Conservation (phyloP, 2,329 filamentous ascomycete species). For the Exophiala sp. region DNA sequence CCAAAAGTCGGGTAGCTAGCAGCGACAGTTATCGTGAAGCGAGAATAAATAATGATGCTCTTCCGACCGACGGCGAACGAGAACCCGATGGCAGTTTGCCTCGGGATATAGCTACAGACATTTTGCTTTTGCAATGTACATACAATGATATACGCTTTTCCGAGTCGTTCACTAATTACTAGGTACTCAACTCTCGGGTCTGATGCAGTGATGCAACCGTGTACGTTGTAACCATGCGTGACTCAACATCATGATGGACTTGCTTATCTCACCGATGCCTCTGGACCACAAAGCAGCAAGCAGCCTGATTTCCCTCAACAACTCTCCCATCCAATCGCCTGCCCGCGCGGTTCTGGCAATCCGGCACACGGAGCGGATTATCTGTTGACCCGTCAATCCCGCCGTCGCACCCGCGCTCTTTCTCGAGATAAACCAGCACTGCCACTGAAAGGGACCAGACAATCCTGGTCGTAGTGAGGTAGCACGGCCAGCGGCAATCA, state of each 20-base stretch:
- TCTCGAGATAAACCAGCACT: neutral
- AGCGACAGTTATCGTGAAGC: constrained; percentile 8
- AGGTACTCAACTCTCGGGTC: too few relatives aligned
- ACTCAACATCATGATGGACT: constrained; percentile 8
- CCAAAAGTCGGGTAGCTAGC: neutral
- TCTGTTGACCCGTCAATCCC: constrained; percentile 13
- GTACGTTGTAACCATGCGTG: too few relatives aligned
- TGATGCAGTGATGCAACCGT: too few relatives aligned
- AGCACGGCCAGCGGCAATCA: neutral
- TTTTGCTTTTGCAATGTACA: neutral
- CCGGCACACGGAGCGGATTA: constrained; percentile 18
- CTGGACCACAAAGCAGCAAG: constrained; percentile 14
- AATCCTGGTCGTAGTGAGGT: neutral
- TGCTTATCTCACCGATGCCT: constrained; percentile 18
- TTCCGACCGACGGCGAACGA: constrained; percentile 2
- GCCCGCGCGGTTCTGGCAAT: constrained; percentile 4
- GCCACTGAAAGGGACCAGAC: neutral
- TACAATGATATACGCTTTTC: too few relatives aligned
- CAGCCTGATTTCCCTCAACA: neutral
- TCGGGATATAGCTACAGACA: neutral
- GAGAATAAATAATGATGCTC: constrained; percentile 3
- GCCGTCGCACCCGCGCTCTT: constrained; percentile 14
- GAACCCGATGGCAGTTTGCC: constrained; percentile 3
- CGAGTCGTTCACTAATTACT: too few relatives aligned
- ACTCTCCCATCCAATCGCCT: constrained; percentile 15